Percentiles rank a stretch among this genome's conserved stretches.
phyloP scores from a whole-genome alignment of 148 eudicot species.

The Camellia lanceoleosa region DNA sequence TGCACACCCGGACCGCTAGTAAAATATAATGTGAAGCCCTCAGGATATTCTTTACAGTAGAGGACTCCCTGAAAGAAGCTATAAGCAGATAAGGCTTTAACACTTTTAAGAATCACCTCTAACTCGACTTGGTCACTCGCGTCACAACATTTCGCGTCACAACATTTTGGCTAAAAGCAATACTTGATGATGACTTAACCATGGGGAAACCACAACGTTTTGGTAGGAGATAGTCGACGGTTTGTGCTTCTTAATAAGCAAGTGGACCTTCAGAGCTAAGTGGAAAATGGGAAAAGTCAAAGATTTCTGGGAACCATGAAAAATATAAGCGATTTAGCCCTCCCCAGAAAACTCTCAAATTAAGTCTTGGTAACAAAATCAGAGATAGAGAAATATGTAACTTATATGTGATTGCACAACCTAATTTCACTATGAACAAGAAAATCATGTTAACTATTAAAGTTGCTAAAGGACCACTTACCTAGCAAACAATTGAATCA shows the following conservation, averaged over 20 bases:
- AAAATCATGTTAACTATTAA: not conserved
- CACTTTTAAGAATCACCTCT: conserved; percentile 2
- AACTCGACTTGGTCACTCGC: not conserved
- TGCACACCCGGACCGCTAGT: not conserved
- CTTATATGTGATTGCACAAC: not conserved
- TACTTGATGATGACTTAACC: too few species aligned
- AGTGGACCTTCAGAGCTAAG: too few species aligned
- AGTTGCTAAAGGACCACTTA: not conserved
- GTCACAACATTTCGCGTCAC: too few species aligned
- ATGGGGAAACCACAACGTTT: too few species aligned
- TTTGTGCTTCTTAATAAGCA: too few species aligned
- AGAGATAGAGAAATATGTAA: not conserved
- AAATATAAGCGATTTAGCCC: too few species aligned
- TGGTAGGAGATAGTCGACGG: too few species aligned
- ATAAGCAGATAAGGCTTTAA: not conserved
- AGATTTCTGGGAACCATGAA: too few species aligned
- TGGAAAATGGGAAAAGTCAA: too few species aligned
- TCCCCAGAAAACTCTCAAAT: too few species aligned
- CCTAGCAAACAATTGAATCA: not conserved
- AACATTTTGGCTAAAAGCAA: not conserved
- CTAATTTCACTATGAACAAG: not conserved
- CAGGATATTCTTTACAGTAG: not conserved
- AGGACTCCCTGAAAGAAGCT: not conserved
- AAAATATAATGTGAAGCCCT: not conserved
- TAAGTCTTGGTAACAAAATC: too few species aligned